Conservation (phyloP, 169 alveolate genomes). For the Plasmodium knowlesi region DNA sequence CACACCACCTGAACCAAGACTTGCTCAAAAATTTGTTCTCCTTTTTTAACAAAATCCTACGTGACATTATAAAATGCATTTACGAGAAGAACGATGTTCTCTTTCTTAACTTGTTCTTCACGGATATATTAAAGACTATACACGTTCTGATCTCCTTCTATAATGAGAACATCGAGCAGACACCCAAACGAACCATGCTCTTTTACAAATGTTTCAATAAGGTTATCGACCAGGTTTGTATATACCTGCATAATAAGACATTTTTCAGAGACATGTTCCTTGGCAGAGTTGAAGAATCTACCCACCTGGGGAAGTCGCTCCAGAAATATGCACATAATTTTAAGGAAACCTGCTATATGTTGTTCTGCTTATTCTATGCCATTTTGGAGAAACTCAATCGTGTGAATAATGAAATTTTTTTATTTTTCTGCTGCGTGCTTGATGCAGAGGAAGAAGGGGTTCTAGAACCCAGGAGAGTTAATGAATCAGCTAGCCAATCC, state of each 20-base stretch:
- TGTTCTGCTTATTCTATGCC: constrained; percentile 27
- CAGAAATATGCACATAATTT: constrained; percentile 5
- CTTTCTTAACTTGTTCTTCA: constrained; percentile 36
- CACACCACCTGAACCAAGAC: constrained; percentile 17
- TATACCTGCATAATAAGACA: constrained; percentile 42
- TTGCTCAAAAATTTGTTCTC: neutral
- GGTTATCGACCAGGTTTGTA: constrained; percentile 41
- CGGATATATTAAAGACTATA: constrained; percentile 23
- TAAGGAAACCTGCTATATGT: constrained; percentile 33
- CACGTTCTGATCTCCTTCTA: constrained; percentile 13
- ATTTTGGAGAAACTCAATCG: constrained; percentile 14
- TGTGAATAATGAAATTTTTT: constrained; percentile 53
- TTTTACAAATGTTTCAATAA: constrained; percentile 66
- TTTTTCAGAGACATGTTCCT: constrained; percentile 9
- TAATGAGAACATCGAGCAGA: constrained; percentile 30
- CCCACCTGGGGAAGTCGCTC: neutral
- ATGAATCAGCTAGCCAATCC: neutral
- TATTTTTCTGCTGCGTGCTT: constrained; percentile 34
- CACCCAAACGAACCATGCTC: constrained; percentile 60
- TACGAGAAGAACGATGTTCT: constrained; percentile 30
- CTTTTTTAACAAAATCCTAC: constrained; percentile 13
- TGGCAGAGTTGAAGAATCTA: neutral
- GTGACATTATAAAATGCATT: constrained; percentile 19
- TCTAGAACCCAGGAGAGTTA: neutral
- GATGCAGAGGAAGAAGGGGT: neutral